Percentiles rank a stretch among this genome's conserved stretches.
Evolutionary conservation across 345 rosid species (phyloP).

Genomic region (Limnanthes douglasii): DNA sequence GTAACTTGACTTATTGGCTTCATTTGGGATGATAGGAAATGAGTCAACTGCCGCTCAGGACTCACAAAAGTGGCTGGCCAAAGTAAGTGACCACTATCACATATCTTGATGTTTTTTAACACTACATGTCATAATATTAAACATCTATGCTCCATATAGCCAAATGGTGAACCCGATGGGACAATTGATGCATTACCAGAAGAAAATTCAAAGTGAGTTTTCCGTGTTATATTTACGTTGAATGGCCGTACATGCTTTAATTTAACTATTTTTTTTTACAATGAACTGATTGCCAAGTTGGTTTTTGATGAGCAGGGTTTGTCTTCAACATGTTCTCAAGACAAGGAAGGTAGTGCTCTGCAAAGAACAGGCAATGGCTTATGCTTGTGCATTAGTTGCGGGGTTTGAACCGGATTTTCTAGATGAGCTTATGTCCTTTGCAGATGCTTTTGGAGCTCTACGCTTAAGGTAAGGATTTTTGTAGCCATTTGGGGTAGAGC

Average conservation of each 20-base stretch:
- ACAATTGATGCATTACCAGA: slow-evolving; percentile 19
- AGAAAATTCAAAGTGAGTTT: slow-evolving; percentile 75
- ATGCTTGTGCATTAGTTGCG: slow-evolving; percentile 82
- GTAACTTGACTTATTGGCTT: too few species aligned
- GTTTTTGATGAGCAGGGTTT: slow-evolving; percentile 41
- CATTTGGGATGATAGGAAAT: slow-evolving; percentile 13
- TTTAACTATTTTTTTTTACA: slow-evolving; percentile 2
- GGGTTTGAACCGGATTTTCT: slow-evolving; percentile 64
- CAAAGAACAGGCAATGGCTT: slow-evolving; percentile 99
- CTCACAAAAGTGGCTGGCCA: slow-evolving; percentile 37
- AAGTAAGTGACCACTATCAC: not conserved
- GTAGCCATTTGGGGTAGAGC: not conserved
- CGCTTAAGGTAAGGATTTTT: slow-evolving; percentile 54
- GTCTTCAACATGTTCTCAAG: slow-evolving; percentile 74
- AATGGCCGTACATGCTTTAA: not conserved
- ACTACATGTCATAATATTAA: slow-evolving; percentile 6
- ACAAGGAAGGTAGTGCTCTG: slow-evolving; percentile 63
- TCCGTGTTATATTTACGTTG: not conserved
- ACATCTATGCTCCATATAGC: slow-evolving; percentile 18
- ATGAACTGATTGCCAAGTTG: slow-evolving; percentile 11
- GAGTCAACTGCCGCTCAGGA: slow-evolving; percentile 24
- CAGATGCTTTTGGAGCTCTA: slow-evolving; percentile 87
- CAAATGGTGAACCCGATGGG: slow-evolving; percentile 28
- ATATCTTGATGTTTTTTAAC: not conserved
- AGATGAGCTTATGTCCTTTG: slow-evolving; percentile 65